Base-by-base conservation (phyloP, 169 alveolate species). In the Plasmodium malariae region DNA sequence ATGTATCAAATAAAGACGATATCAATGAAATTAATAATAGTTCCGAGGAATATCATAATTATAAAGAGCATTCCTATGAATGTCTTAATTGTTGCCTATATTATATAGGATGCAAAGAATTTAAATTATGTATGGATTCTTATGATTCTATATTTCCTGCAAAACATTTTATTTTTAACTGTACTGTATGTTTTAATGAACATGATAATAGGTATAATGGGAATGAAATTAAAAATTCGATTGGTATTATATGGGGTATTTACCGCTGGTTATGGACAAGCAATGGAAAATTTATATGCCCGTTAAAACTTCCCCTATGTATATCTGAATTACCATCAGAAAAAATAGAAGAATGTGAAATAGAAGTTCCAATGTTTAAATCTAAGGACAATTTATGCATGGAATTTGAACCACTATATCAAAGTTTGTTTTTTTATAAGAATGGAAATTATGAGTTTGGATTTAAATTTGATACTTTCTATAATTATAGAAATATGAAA, bases 401-500 rank as follows among this genome's bases (percentile, higher is more conserved):
- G 0, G 97, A 94, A 69, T 96, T 96, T 74, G 94, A 92, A 17
- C 98, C 98, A 3, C 91, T 90, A 9, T 90, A 74, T 12, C 96
- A 95, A 37, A 90, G 96, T 7, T 87, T 96, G 40, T 91, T 93
- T 24, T 96, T 96, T 91, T 89, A 91, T 48, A 87, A 89, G 69
- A 95, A 96, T 87, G 93, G 80, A 59, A 49, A 69, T 21, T 93
- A 90, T 54, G 72, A 86, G 70, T 94, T 96, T 88, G 96, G 94
- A 12, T 93, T 96, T 72, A 92, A 94, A 69, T 96, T 96, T 91
- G 94, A 94, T 12, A 57, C 91, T 32, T 95, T 96, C 85, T 96
- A 96, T 71, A 88, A 72, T 67, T 92, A 85, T n/a, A 60, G 88
- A 54, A 65, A 88, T 37, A 45, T 36, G 59, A 36, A 12, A 17